Base-by-base conservation (phyloP, 352 stramenopile species). In the Pythium dissotocum region DNA sequence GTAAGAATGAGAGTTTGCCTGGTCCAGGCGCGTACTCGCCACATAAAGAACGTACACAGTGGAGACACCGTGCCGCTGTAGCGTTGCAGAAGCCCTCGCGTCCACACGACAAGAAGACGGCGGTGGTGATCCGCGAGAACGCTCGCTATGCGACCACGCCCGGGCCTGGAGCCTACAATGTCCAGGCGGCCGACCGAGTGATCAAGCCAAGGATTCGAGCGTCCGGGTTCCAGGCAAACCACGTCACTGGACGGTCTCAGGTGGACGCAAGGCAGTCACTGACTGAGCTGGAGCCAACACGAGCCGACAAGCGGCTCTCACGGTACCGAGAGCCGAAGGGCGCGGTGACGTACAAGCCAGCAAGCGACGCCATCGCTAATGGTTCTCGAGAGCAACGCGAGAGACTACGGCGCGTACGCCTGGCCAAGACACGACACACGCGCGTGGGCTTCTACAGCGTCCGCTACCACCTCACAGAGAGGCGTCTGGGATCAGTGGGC, bases 281-380 rank as follows among this genome's bases (percentile, higher is more conserved):
- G 21, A 13, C 12, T 21, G 28, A 46, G 13, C 53, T 63, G 8
- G 44, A 69, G 13, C 44, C 36, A 2, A 16, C 55, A 5, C 30
- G n/a, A 26, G 63, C 63, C 8, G 63, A 69, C 46, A 69, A 69
- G 44, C 64, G 63, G 63, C 46, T 69, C 13, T 69, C 63, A 9
- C 63, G 26, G 13, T 60, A 63, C 32, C 16, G 2, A 9, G 10
- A 33, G 7, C 44, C 44, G 2, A 63, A 64, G 32, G 63, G 63
- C 5, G 63, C 63, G 0, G 63, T 69, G 30, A 33, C 56, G 26
- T 69, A 64, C 63, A 63, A 62, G 21, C 5, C 35, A 16, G 30
- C 55, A 4, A 60, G 12, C 14, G 8, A 14, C 6, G 21, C 38
- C 0, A n/a, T 24, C 2, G 13, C 16, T 5, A 28, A 9, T 3